These are phyloP conservation scores for Heliamphora ciliata DNA, from an alignment of 179 eudicot species.

Conservation along the genomic window DNA sequence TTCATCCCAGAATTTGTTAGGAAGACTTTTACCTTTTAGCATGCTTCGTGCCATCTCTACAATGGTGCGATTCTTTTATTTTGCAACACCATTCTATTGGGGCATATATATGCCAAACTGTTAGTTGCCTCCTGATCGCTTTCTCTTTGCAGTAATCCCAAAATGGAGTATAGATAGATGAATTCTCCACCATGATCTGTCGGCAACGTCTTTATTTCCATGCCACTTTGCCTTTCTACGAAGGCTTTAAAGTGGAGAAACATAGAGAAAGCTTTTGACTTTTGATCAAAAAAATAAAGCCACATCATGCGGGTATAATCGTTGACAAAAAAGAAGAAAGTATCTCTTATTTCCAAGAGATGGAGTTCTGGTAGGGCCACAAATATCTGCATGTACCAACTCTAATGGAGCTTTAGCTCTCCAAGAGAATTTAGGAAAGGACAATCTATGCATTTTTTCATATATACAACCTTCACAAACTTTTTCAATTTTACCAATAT, in stretches of 20 bases:
- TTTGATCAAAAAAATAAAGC: not conserved
- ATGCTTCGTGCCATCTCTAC: not conserved
- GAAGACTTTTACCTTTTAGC: not conserved
- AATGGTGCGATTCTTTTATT: not conserved
- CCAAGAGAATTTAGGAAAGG: not conserved
- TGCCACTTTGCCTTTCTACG: constrained; percentile 1
- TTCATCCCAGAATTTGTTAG: not conserved
- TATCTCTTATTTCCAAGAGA: not conserved
- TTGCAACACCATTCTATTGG: not conserved
- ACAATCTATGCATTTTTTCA: not conserved
- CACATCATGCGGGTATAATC: constrained; percentile 11
- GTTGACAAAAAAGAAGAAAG: not conserved
- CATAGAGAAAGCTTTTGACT: not conserved
- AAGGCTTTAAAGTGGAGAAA: not conserved
- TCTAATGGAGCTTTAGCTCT: constrained; percentile 6
- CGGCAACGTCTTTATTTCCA: not conserved
- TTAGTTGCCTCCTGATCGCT: not conserved
- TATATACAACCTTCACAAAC: not conserved
- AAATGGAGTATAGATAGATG: not conserved
- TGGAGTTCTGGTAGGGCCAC: not conserved
- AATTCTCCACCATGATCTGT: not conserved
- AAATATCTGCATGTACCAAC: constrained; percentile 4
- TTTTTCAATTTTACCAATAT: not conserved
- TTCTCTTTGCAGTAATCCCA: not conserved
- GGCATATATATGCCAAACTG: not conserved